phyloP scores from a whole-genome alignment of 768 basidiomycete species.

The Strobilomyces dryophilus region DNA sequence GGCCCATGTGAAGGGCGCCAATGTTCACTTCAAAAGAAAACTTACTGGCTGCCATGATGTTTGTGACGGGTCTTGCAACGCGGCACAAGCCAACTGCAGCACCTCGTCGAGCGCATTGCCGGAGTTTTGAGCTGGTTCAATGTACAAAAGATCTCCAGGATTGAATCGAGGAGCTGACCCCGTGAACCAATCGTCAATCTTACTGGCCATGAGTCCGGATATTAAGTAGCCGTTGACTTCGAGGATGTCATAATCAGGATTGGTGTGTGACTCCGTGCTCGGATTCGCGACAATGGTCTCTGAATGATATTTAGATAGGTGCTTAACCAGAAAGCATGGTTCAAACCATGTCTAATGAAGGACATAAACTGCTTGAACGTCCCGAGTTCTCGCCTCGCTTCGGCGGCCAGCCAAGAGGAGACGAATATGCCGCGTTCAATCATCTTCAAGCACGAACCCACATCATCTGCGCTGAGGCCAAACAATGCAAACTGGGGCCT shows the following conservation, averaged over 20 bases:
- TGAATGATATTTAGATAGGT: constrained; percentile 23
- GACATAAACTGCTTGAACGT: constrained; percentile 77
- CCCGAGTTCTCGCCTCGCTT: constrained; percentile 61
- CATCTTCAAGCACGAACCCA: constrained; percentile 50
- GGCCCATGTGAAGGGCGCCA: constrained; percentile 22
- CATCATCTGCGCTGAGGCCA: constrained; percentile 46
- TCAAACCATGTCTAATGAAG: constrained; percentile 72
- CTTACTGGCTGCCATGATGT: constrained; percentile 53
- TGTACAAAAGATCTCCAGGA: constrained; percentile 28
- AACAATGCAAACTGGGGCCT: constrained; percentile 60
- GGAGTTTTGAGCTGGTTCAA: constrained; percentile 19
- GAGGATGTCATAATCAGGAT: constrained; percentile 62
- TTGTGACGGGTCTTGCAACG: constrained; percentile 44
- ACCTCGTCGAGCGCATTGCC: constrained; percentile 31
- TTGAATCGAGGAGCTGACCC: constrained; percentile 43
- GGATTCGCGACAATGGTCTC: constrained; percentile 51
- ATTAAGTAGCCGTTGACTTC: constrained; percentile 80
- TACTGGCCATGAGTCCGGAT: constrained; percentile 61
- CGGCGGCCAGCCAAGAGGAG: constrained; percentile 63
- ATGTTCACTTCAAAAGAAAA: constrained; percentile 27
- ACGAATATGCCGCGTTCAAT: constrained; percentile 57
- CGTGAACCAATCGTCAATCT: constrained; percentile 78
- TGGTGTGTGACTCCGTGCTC: constrained; percentile 44
- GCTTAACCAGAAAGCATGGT: constrained; percentile 6
- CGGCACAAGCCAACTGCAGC: constrained; percentile 45